Evolutionary conservation across 2,329 filamentous ascomycete genomes (phyloP).

Genomic region (Diplodia scrobiculata): DNA sequence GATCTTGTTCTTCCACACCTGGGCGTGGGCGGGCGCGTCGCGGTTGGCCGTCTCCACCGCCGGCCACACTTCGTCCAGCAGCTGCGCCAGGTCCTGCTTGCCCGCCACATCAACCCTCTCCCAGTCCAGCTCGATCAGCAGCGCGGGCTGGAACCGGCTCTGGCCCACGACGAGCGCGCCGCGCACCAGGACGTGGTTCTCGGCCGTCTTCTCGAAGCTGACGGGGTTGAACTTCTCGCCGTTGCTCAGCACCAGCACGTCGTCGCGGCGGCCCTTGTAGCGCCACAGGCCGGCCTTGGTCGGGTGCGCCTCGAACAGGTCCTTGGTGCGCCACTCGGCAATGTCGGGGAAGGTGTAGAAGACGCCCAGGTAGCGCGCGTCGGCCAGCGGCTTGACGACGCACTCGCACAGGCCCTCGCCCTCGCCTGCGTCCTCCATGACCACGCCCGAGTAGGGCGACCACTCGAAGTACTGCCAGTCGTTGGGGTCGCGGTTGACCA

Average conservation of each 20-base stretch:
- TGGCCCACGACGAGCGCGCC: constrained; percentile 42
- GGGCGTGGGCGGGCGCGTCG: constrained; percentile 46
- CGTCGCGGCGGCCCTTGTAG: constrained; percentile 35
- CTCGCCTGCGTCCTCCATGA: constrained; percentile 35
- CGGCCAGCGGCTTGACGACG: constrained; percentile 29
- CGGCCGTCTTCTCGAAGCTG: constrained; percentile 34
- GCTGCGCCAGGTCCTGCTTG: constrained; percentile 27
- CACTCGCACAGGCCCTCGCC: constrained; percentile 33
- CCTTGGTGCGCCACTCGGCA: constrained; percentile 32
- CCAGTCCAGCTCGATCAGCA: constrained; percentile 38
- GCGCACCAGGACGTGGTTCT: constrained; percentile 36
- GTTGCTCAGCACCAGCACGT: constrained; percentile 33
- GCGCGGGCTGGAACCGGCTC: constrained; percentile 36
- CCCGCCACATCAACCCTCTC: constrained; percentile 26
- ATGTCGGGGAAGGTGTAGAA: constrained; percentile 33
- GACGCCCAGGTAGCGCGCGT: constrained; percentile 28
- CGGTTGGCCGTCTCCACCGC: constrained; percentile 50
- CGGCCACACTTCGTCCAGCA: constrained; percentile 52
- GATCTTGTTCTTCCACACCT: constrained; percentile 50
- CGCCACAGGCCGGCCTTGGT: constrained; percentile 30
- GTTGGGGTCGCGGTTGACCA: constrained; percentile 29
- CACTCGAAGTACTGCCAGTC: constrained; percentile 38
- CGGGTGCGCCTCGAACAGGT: constrained; percentile 33
- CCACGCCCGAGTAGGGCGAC: constrained; percentile 34
- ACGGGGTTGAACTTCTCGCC: constrained; percentile 36